Evolutionary conservation across 768 basidiomycete genomes (phyloP).

Genomic region (Lentinula raphanica): DNA sequence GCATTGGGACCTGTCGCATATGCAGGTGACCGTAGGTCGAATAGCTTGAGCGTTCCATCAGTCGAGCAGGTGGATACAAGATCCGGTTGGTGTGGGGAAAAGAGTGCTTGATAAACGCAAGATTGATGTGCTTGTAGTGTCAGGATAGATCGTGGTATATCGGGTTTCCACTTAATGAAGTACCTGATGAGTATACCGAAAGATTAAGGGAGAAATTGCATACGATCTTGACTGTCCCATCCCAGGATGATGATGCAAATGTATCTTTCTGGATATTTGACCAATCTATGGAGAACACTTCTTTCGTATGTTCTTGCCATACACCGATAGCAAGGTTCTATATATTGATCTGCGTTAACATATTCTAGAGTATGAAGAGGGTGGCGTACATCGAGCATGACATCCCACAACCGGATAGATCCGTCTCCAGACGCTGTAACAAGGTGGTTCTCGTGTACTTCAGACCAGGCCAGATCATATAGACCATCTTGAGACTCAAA

Average conservation of each 20-base stretch:
- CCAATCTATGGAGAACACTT: conserved; percentile 95
- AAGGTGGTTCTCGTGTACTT: conserved; percentile 90
- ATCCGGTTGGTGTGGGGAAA: conserved; percentile 88
- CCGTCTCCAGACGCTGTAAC: conserved; percentile 89
- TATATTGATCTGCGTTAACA: conserved; percentile 19
- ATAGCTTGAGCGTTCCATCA: conserved; percentile 80
- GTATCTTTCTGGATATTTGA: conserved; percentile 87
- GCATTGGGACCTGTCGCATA: conserved; percentile 33
- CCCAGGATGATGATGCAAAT: conserved; percentile 89
- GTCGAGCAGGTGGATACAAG: conserved; percentile 79
- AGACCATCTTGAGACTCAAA: conserved; percentile 88
- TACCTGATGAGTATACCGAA: background rate
- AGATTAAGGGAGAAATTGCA: conserved; percentile 21
- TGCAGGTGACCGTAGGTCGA: conserved; percentile 58
- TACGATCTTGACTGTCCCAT: conserved; percentile 84
- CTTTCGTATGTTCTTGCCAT: conserved; percentile 93
- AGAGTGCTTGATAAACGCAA: conserved; percentile 87
- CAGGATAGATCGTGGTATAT: conserved; percentile 67
- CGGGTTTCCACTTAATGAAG: conserved; percentile 73
- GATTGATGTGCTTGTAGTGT: conserved; percentile 81
- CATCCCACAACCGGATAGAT: conserved; percentile 86
- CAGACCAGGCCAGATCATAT: conserved; percentile 93
- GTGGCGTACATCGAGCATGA: conserved; percentile 67
- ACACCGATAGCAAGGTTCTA: conserved; percentile 86
- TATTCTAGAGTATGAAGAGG: background rate